phyloP scores from a whole-genome alignment of 371 early-diverging fungal species.

The Cokeromyces recurvatus region DNA sequence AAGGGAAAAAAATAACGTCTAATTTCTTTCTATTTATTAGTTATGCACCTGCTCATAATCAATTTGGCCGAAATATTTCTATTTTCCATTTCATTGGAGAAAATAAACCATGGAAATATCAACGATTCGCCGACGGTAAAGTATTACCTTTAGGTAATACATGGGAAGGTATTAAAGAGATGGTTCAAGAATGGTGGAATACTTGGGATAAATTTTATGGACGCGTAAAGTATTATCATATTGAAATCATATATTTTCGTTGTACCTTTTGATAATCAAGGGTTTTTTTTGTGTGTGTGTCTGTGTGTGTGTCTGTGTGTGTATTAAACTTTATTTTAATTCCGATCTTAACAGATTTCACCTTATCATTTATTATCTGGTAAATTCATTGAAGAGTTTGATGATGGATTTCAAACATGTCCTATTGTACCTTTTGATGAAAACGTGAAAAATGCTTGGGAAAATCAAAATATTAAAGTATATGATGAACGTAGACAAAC shows the following conservation, averaged over 20 bases:
- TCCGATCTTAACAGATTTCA: conserved; percentile 4
- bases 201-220: conserved; percentile 61
- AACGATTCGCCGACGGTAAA: conserved; percentile 58
- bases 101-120: conserved; percentile 87
- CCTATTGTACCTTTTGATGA: conserved; percentile 25
- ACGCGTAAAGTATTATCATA: conserved; percentile 19
- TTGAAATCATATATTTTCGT: background rate
- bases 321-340: no score
- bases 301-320: no score
- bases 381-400: conserved; percentile 1
- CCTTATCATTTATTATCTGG: conserved; percentile 18
- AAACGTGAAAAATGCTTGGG: conserved; percentile 32
- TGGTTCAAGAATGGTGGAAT: conserved; percentile 70
- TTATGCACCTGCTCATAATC: conserved; percentile 70
- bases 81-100: conserved; percentile 90
- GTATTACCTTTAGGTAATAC: conserved; percentile 41
- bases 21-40: conserved; percentile 21
- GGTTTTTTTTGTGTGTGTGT: background rate
- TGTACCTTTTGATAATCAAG: no score
- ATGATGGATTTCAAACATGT: conserved; percentile 15
- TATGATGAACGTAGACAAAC: conserved; percentile 24
- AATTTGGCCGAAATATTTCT: conserved; percentile 63
- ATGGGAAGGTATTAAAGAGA: conserved; percentile 43
- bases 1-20: background rate
- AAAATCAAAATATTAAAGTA: conserved; percentile 16